Percentiles rank a stretch among this genome's conserved stretches.
Evolutionary conservation across 495 filamentous ascomycete genomes (phyloP).

Genomic region (Parathielavia appendiculata): DNA sequence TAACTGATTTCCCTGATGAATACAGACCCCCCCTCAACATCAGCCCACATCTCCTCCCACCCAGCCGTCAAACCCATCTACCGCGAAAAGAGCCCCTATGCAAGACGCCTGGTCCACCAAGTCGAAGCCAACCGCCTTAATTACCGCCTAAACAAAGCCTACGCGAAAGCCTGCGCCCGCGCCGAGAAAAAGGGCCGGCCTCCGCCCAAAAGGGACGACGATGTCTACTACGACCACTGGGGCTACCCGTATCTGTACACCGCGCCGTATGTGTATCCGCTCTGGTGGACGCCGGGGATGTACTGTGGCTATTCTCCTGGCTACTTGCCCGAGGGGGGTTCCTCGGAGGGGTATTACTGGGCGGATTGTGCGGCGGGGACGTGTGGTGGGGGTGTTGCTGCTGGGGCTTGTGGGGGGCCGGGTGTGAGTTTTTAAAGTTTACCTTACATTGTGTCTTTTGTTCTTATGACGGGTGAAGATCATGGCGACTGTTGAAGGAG

Average conservation of each 20-base stretch:
- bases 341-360: constrained; percentile 26
- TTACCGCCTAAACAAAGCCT: constrained; percentile 54
- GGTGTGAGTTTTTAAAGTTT: constrained; percentile 20
- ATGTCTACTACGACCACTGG: constrained; percentile 48
- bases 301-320: constrained; percentile 39
- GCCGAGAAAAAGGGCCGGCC: constrained; percentile 55
- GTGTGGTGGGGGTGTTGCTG: constrained; percentile 34
- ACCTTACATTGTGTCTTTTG: not conserved
- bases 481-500: no score
- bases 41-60: constrained; percentile 70
- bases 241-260: constrained; percentile 46
- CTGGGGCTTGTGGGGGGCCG: constrained; percentile 33
- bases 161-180: constrained; percentile 57
- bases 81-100: constrained; percentile 37
- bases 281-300: constrained; percentile 30
- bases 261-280: constrained; percentile 34
- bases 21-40: constrained; percentile 31
- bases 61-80: constrained; percentile 48
- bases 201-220: constrained; percentile 44
- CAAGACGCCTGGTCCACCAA: constrained; percentile 24
- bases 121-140: constrained; percentile 46
- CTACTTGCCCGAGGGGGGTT: constrained; percentile 18
- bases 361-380: constrained; percentile 20
- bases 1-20: not conserved
- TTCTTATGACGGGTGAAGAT: no score